phyloP scores from a whole-genome alignment of 106 monocot species.

The Phalaenopsis aphrodite region DNA sequence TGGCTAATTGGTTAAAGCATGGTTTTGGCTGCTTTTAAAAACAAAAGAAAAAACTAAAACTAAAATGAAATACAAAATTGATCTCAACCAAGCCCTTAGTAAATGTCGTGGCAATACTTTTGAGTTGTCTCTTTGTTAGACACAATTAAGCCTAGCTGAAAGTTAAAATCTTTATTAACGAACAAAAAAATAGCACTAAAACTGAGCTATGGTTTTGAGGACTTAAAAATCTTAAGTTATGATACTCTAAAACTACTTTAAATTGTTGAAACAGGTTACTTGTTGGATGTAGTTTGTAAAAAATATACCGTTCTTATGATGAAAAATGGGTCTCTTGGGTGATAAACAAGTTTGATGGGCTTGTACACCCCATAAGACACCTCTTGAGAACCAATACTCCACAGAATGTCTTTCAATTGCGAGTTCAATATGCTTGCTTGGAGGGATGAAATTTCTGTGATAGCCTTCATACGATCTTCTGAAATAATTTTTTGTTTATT shows the following conservation, averaged over 20 bases:
- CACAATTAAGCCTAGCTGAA: too few relatives aligned
- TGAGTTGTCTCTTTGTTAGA: too few relatives aligned
- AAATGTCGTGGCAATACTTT: too few relatives aligned
- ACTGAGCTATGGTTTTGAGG: not conserved
- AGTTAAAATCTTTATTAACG: too few relatives aligned
- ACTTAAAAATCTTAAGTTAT: not conserved
- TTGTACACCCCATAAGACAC: conserved; percentile 20
- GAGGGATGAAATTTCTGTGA: conserved; percentile 44
- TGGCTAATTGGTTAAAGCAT: too few relatives aligned
- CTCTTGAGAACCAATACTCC: conserved; percentile 36
- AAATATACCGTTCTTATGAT: conserved; percentile 40
- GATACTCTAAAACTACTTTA: not conserved
- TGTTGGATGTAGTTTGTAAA: not conserved
- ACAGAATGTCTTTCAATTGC: conserved; percentile 50
- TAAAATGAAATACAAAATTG: too few relatives aligned
- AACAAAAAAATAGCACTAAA: too few relatives aligned
- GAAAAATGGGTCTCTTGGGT: conserved; percentile 63
- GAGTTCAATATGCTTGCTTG: conserved; percentile 41
- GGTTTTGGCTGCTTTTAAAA: too few relatives aligned
- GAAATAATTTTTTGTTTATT: conserved; percentile 1
- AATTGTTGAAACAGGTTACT: not conserved
- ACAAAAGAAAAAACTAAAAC: too few relatives aligned
- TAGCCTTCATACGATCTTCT: conserved; percentile 38
- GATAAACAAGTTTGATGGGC: conserved; percentile 49
- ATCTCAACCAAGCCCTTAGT: too few relatives aligned